Evolutionary conservation across 148 eudicot genomes (phyloP), one percentile per base, ranked within the genome.

Genomic region (Euryodendron excelsum): DNA sequence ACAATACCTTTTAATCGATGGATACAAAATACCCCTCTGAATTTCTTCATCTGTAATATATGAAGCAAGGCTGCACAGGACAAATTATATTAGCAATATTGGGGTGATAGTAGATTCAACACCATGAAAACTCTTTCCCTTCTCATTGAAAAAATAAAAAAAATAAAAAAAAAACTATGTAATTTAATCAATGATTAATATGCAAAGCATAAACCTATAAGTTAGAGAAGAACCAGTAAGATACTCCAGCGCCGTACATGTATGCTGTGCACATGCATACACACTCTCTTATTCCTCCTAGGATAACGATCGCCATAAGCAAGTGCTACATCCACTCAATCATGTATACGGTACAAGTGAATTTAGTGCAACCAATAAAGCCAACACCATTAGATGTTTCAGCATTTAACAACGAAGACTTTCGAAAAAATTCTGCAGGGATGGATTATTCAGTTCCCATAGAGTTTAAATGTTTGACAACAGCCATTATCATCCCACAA

Each of bases 31-130:
- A 47, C 99, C 99, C 81, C 74, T 82, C 68, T 89, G 85, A 78
- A 92, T 92, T 78, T 96, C 98, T 71, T 96, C 95, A 17, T 96
- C 95, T 27, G 92, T 90, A 77, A 96, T 96, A 82, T 93, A 91
- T 37, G 97, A 90, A 78, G 98, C 99, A 80, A 96, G 98, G 85
- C 99, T 96, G 97, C 84, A 31, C 36, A 72, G 37, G 47, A 77
- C 41, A 28, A 67, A 53, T 45, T 30, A 76, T 15, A 64, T 64
- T 50, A 60, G 74, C 71, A 73, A 73, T 10, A 18, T 18, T 13
- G 21, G 61, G 23, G 15, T 18, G 34, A 62, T 4, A 62, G 36
- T 62, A 20, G 0, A 27, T 14, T n/a, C 20, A 7, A 37, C 62
- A 30, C 25, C 21, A 8, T 25, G 15, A 56, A 34, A 21, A 5